phyloP scores from a whole-genome alignment of 176 grass and related monocot genomes.

The Aegilops tauschii region DNA sequence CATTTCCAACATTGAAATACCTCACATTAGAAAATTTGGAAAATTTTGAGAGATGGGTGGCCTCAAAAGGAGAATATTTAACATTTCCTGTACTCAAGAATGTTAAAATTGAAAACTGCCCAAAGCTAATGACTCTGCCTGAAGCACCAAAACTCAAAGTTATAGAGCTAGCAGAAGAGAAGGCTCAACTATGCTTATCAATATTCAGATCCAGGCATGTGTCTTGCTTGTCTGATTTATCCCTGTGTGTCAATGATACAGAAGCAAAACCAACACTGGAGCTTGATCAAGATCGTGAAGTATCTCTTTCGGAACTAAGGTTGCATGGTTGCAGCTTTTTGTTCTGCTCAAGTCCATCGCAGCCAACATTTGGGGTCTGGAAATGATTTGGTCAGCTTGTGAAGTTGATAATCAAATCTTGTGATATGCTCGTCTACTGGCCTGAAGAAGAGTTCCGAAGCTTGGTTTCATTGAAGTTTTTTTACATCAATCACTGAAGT shows the following conservation, averaged over 20 bases:
- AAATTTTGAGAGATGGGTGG: neutral
- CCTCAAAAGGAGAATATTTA: neutral
- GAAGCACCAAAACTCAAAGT: neutral
- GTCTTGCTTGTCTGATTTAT: neutral
- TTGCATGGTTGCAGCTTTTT: neutral
- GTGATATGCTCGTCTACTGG: neutral
- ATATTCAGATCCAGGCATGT: neutral
- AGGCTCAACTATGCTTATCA: neutral
- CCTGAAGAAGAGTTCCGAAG: no score
- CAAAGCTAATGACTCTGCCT: neutral
- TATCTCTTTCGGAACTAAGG: neutral
- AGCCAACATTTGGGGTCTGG: neutral
- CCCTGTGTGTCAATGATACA: rapidly evolving
- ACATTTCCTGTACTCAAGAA: neutral
- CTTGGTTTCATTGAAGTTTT: neutral
- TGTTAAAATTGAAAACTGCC: neutral
- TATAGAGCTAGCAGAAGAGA: neutral
- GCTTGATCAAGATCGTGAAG: neutral
- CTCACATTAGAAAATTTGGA: neutral
- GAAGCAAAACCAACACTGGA: neutral
- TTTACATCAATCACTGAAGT: neutral
- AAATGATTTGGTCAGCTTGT: neutral
- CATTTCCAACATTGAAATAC: neutral
- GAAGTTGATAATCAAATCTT: neutral
- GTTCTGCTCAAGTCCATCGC: neutral